Conservation (phyloP, 495 filamentous ascomycete species). For the Trichoderma erinaceum region DNA sequence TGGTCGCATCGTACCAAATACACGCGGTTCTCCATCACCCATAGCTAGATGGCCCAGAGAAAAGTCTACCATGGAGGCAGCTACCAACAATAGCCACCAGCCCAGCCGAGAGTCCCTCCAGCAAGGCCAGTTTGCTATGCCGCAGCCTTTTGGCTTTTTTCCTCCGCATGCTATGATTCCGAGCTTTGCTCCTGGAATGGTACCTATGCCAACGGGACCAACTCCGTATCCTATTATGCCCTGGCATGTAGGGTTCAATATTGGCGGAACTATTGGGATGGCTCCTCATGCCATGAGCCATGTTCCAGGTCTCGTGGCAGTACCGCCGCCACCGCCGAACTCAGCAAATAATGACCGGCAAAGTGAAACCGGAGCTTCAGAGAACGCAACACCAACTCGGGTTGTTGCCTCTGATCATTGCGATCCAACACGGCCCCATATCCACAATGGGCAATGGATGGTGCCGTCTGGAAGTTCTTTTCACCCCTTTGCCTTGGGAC, state of each 20-base stretch:
- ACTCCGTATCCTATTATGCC: conserved; percentile 25
- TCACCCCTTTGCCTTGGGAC: conserved; percentile 19
- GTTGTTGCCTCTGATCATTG: conserved; percentile 40
- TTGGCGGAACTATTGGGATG: neutral
- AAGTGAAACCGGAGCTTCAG: conserved; percentile 25
- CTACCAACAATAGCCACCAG: conserved; percentile 16
- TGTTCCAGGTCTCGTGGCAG: neutral
- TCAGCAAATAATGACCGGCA: conserved; percentile 18
- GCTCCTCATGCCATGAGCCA: neutral
- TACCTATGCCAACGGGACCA: conserved; percentile 20
- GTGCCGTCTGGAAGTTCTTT: conserved; percentile 25
- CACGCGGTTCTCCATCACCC: conserved; percentile 40
- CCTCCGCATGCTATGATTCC: conserved; percentile 19
- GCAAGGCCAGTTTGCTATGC: conserved; percentile 5
- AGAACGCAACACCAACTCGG: conserved; percentile 35
- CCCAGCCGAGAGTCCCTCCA: conserved; percentile 6
- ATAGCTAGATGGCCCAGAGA: conserved; percentile 38
- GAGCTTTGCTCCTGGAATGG: conserved; percentile 14
- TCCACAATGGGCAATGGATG: conserved; percentile 41
- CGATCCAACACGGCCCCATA: conserved; percentile 40
- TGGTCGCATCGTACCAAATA: conserved; percentile 52
- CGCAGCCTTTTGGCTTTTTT: neutral
- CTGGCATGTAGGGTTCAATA: conserved; percentile 20
- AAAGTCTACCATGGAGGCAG: conserved; percentile 19
- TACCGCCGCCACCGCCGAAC: neutral